phyloP scores from a whole-genome alignment of 2,329 filamentous ascomycete species.

The Penicillium italicum region DNA sequence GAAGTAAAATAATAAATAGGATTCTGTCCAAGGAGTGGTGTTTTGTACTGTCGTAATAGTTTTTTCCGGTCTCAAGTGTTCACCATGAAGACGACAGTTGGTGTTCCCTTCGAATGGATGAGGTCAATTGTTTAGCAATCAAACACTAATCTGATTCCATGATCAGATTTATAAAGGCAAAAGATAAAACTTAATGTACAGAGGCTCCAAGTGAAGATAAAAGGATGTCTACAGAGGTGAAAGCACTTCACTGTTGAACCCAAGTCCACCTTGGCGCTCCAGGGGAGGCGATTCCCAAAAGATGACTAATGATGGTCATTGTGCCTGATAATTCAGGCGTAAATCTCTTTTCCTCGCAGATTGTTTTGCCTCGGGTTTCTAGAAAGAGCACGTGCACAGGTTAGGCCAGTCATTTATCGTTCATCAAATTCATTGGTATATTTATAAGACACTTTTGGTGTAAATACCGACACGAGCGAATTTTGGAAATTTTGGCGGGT shows the following conservation, averaged over 20 bases:
- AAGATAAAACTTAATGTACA: neutral
- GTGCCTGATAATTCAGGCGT: neutral
- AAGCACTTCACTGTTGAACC: slow-evolving; percentile 1
- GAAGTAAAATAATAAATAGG: neutral
- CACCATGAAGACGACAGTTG: neutral
- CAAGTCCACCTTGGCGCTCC: neutral
- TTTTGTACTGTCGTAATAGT: neutral
- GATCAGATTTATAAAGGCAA: too few relatives aligned
- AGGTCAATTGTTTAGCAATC: neutral
- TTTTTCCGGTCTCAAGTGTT: neutral
- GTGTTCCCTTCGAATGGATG: neutral
- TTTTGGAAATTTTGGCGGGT: neutral
- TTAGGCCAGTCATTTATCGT: neutral
- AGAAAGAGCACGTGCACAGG: neutral
- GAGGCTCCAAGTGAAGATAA: neutral
- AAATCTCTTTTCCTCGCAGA: neutral
- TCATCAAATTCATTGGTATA: slow-evolving; percentile 1
- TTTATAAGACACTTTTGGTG: neutral
- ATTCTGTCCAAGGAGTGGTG: neutral
- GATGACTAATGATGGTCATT: neutral
- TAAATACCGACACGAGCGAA: neutral
- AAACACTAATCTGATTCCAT: neutral
- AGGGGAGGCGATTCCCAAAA: neutral
- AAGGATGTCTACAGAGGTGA: neutral
- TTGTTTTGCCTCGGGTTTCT: neutral